Conservation (phyloP, 2,329 filamentous ascomycete species). For the Trichophyton simii region DNA sequence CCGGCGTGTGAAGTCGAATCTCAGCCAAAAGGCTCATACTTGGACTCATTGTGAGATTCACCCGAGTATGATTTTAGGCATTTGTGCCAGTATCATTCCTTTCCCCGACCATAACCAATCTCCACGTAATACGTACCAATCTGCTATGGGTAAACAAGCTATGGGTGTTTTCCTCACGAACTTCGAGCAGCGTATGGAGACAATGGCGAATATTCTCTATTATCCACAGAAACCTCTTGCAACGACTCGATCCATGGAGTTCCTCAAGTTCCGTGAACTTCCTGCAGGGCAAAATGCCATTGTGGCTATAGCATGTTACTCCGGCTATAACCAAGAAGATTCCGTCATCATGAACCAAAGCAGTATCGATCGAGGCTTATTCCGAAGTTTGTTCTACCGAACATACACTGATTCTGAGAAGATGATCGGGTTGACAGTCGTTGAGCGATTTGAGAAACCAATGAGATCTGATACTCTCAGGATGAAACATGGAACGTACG, state of each 20-base stretch:
- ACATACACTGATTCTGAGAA: slow-evolving; percentile 97
- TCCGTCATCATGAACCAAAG: slow-evolving; percentile 99
- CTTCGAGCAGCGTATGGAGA: slow-evolving; percentile 94
- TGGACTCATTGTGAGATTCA: slow-evolving; percentile 99
- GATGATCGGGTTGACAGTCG: slow-evolving; percentile 80
- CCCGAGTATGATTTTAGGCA: slow-evolving; percentile 95
- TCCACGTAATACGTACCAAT: slow-evolving; percentile 97
- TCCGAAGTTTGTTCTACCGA: slow-evolving; percentile 95
- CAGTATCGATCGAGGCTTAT: slow-evolving; percentile 92
- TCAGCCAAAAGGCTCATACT: slow-evolving; percentile 76
- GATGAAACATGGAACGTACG: slow-evolving; percentile 88
- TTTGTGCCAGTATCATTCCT: slow-evolving; percentile 97
- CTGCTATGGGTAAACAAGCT: slow-evolving; percentile 99
- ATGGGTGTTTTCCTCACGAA: slow-evolving; percentile 99
- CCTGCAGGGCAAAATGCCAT: slow-evolving; percentile 97
- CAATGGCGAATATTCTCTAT: slow-evolving; percentile 98
- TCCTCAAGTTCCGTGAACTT: slow-evolving; percentile 92
- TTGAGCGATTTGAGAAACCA: slow-evolving; percentile 93
- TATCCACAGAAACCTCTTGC: slow-evolving; percentile 96
- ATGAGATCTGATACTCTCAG: slow-evolving; percentile 76
- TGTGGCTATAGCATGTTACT: slow-evolving; percentile 93
- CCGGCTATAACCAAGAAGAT: slow-evolving; percentile 99
- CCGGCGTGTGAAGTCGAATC: slow-evolving; percentile 72
- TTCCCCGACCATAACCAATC: slow-evolving; percentile 98
- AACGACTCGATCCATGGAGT: slow-evolving; percentile 96